Conservation (phyloP, 2,329 filamentous ascomycete species). For the Colletotrichum sp. region DNA sequence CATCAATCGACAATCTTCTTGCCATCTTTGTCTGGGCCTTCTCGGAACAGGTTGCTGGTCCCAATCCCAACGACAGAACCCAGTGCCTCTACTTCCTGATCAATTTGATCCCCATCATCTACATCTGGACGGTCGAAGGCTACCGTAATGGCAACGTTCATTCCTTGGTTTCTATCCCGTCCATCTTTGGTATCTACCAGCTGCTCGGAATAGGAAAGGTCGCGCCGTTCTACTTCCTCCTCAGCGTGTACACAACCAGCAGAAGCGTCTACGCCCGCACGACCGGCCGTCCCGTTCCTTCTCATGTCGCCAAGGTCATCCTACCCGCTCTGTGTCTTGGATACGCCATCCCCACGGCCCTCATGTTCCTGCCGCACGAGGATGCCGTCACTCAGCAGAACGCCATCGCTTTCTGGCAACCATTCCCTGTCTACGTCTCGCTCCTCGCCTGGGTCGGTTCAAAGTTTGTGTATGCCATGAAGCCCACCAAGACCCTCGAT, state of each 20-base stretch:
- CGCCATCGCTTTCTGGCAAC: constrained; percentile 5
- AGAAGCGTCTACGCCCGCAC: background rate
- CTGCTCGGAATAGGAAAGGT: constrained; percentile 15
- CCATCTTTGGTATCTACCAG: constrained; percentile 18
- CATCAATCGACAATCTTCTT: background rate
- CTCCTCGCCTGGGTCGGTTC: background rate
- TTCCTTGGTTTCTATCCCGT: constrained; percentile 15
- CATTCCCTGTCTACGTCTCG: constrained; percentile 12
- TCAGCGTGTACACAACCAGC: background rate
- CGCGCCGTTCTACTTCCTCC: constrained; percentile 16
- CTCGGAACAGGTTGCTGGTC: background rate
- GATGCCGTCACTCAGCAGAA: background rate
- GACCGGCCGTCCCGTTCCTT: constrained; percentile 14
- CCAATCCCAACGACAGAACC: background rate
- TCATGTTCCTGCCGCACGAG: background rate
- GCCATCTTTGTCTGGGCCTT: background rate
- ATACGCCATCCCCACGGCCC: constrained; percentile 18
- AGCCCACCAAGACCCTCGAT: background rate
- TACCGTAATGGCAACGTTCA: constrained; percentile 23
- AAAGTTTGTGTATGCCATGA: background rate
- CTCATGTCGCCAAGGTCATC: constrained; percentile 20
- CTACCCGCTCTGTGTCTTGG: constrained; percentile 19
- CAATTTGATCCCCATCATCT: constrained; percentile 24
- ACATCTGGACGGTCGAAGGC: constrained; percentile 28
- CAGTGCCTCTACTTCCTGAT: constrained; percentile 21